Evolutionary conservation across 106 monocot species (phyloP).

Genomic region (Phalaenopsis aphrodite): DNA sequence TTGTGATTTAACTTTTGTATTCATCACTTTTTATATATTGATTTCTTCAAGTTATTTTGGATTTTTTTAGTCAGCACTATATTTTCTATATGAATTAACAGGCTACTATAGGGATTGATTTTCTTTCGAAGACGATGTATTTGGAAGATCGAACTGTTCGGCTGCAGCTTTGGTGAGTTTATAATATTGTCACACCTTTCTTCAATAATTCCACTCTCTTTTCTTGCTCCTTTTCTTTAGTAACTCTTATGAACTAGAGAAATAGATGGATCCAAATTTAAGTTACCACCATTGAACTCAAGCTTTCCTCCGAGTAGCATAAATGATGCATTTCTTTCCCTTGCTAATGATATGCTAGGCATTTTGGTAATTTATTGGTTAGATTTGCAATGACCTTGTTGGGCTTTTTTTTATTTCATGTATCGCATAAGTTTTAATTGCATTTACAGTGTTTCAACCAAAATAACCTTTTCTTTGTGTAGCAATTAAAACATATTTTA

Average conservation of each 20-base stretch:
- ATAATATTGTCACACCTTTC: neutral
- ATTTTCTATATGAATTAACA: slow-evolving; percentile 5
- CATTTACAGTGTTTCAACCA: neutral
- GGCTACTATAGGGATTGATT: slow-evolving; percentile 34
- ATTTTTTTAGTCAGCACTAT: neutral
- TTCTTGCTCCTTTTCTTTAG: neutral
- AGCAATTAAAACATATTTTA: neutral
- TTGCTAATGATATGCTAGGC: neutral
- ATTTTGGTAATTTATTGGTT: neutral
- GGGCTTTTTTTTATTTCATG: neutral
- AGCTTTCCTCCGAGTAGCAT: neutral
- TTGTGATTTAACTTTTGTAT: neutral
- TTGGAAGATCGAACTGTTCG: slow-evolving; percentile 28
- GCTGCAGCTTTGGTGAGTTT: slow-evolving; percentile 24
- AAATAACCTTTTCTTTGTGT: neutral
- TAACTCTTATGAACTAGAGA: neutral
- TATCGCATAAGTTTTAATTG: neutral
- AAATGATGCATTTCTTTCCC: neutral
- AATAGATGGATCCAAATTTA: neutral
- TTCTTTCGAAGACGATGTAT: slow-evolving; percentile 27
- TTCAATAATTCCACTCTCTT: neutral
- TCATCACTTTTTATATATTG: neutral
- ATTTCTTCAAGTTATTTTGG: neutral
- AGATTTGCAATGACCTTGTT: neutral
- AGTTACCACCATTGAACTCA: neutral